Evolutionary conservation across 176 grass and related monocot genomes (phyloP).

Genomic region (Oryza glumipatula): DNA sequence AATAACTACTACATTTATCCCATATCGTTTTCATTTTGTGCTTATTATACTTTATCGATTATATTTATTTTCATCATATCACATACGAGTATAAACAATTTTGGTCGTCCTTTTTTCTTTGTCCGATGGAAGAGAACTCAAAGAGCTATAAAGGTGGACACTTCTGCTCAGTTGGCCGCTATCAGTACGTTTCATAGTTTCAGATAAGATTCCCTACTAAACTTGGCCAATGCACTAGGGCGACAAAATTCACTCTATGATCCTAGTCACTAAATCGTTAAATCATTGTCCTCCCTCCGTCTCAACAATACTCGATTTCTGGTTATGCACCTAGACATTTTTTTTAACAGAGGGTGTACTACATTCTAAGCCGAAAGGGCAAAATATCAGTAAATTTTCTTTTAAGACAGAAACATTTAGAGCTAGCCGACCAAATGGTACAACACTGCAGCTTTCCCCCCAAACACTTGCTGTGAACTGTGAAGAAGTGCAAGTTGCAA

Average conservation of each 20-base stretch:
- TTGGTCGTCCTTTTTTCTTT: not conserved
- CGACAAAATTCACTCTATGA: not conserved
- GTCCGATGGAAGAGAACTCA: not conserved
- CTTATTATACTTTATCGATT: not conserved
- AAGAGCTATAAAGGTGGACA: not conserved
- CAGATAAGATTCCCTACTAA: not conserved
- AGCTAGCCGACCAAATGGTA: not conserved
- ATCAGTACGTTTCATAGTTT: not conserved
- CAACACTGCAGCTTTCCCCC: not conserved
- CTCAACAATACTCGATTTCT: no score
- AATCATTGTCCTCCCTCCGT: not conserved
- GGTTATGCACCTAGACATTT: no score
- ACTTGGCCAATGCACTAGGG: not conserved
- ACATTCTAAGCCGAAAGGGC: not conserved
- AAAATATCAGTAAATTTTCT: not conserved
- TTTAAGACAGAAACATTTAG: not conserved
- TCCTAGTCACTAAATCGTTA: not conserved
- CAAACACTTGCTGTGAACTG: not conserved
- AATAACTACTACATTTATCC: not conserved
- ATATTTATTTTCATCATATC: not conserved
- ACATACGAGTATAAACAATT: not conserved
- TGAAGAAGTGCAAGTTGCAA: slow-evolving; percentile 30
- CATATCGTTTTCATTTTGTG: not conserved
- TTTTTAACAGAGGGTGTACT: no score
- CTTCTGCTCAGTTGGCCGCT: not conserved